Evolutionary conservation across 768 basidiomycete species (phyloP).

Genomic region (Hygrocybe coccinea): DNA sequence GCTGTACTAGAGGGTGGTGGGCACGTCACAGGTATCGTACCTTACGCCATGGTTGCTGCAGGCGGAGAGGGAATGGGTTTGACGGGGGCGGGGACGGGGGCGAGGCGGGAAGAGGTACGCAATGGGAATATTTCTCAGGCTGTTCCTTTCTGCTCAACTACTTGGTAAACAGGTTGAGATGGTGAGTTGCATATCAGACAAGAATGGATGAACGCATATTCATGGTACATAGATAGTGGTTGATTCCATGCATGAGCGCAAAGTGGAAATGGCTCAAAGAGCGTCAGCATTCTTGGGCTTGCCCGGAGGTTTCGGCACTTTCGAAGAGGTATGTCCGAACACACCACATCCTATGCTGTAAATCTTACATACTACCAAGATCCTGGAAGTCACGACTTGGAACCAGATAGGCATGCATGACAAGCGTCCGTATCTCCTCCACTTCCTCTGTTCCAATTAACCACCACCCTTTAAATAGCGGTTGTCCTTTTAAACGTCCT

Average conservation of each 20-base stretch:
- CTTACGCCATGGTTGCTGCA: constrained; percentile 64
- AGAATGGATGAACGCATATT: constrained; percentile 9
- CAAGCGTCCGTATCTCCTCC: constrained; percentile 51
- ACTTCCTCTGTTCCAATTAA: neutral
- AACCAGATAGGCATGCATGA: constrained; percentile 84
- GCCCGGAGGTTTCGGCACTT: constrained; percentile 92
- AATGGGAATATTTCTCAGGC: neutral
- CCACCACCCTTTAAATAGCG: constrained; percentile 38
- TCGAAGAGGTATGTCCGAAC: constrained; percentile 72
- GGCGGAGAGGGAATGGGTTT: constrained; percentile 54
- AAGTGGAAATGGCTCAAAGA: constrained; percentile 83
- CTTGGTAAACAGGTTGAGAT: constrained; percentile 27
- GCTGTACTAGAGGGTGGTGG: constrained; percentile 64
- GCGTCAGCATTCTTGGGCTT: constrained; percentile 79
- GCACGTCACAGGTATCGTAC: constrained; percentile 71
- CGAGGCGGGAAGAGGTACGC: constrained; percentile 13
- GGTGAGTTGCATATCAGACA: constrained; percentile 15
- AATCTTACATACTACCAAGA: constrained; percentile 31
- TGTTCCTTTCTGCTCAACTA: neutral
- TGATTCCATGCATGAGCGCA: constrained; percentile 83
- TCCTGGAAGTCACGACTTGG: constrained; percentile 94
- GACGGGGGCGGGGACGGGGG: neutral
- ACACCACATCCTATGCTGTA: neutral
- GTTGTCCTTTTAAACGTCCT: constrained; percentile 84
- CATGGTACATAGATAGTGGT: constrained; percentile 56